phyloP scores from a whole-genome alignment of 371 early-diverging fungal species.

The Mortierella sp. region DNA sequence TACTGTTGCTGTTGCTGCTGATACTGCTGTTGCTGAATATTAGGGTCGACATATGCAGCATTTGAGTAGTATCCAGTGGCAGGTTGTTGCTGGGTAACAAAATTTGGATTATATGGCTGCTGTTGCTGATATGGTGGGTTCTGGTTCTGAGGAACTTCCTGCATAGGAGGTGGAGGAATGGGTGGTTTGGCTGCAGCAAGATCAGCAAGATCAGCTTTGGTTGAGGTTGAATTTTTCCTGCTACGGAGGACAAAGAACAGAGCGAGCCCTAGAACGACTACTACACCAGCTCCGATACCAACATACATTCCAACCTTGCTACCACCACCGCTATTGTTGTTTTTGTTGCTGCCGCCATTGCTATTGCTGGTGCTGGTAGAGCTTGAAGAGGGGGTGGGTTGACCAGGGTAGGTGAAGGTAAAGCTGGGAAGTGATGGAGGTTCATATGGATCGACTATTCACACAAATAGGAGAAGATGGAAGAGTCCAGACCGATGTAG shows the following conservation, averaged over 20 bases:
- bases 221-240: conserved; percentile 1
- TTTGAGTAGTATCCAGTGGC: conserved; percentile 12
- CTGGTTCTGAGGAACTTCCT: conserved; percentile 7
- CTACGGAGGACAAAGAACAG: conserved; percentile 32
- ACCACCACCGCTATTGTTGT: neutral
- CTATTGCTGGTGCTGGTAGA: neutral
- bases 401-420: neutral
- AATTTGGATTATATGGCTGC: conserved; percentile 18
- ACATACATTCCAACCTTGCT: conserved; percentile 38
- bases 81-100: conserved; percentile 6
- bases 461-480: neutral
- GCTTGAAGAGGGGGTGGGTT: neutral
- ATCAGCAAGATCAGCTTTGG: conserved; percentile 17
- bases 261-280: conserved; percentile 18
- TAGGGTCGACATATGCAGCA: conserved; percentile 18
- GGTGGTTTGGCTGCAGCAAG: conserved; percentile 14
- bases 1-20: conserved; percentile 15
- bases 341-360: neutral
- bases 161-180: conserved; percentile 17
- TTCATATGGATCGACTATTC: conserved; percentile 9
- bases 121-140: conserved; percentile 12
- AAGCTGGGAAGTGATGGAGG: neutral
- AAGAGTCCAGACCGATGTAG: neutral
- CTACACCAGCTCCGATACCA: conserved; percentile 46
- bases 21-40: conserved; percentile 14